These are phyloP conservation scores for Brachypodium distachyon DNA, from an alignment of 202 grass and related monocot species.

Conservation along the genomic window DNA sequence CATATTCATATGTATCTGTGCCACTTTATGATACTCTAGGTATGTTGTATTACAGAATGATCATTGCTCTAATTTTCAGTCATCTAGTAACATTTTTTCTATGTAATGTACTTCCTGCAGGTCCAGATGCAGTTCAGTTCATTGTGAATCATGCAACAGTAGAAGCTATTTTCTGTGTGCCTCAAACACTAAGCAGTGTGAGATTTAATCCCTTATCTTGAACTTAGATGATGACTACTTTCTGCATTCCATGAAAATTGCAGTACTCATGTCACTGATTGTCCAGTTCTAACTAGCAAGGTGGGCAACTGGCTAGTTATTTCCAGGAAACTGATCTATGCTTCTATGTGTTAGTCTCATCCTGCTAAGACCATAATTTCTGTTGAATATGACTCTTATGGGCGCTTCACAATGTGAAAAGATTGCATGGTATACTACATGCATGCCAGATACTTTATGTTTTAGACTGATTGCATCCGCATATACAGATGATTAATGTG, in stretches of 20 bases:
- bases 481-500: background rate
- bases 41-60: conserved; percentile 21
- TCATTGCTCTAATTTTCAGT: conserved; percentile 3
- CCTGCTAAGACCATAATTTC: background rate
- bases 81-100: conserved; percentile 23
- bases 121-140: conserved; percentile 96
- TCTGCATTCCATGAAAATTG: background rate
- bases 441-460: background rate
- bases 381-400: background rate
- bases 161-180: conserved; percentile 90
- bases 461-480: background rate
- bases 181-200: conserved; percentile 83
- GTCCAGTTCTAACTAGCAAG: background rate
- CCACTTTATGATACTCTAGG: conserved; percentile 97
- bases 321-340: background rate
- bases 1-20: conserved; percentile 89
- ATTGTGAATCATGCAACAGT: conserved; percentile 88
- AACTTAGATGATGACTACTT: background rate
- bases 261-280: background rate
- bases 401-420: conserved; percentile 1
- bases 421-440: background rate
- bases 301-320: background rate
- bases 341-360: background rate
- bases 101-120: conserved; percentile 39
- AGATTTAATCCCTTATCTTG: conserved; percentile 30